These are phyloP conservation scores for Pleurotus eryngii DNA, from an alignment of 768 basidiomycete species.

Conservation along the genomic window DNA sequence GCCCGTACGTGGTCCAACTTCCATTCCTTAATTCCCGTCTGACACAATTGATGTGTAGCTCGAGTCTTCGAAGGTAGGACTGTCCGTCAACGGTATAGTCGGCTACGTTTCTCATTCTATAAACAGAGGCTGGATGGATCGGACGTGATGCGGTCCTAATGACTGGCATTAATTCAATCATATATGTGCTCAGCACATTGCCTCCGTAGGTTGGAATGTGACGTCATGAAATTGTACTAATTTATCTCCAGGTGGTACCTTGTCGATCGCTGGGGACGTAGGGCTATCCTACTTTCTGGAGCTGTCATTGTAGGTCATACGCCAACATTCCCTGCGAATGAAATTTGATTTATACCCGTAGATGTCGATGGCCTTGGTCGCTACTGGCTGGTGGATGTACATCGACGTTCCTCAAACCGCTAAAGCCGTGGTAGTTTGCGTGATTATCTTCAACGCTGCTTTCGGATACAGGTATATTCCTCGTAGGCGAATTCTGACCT, in stretches of 20 bases:
- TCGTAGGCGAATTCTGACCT: neutral
- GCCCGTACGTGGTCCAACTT: slow-evolving; percentile 58
- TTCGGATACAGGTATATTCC: slow-evolving; percentile 75
- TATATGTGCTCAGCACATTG: slow-evolving; percentile 76
- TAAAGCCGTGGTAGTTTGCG: slow-evolving; percentile 81
- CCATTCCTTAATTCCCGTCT: slow-evolving; percentile 4
- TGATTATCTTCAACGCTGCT: slow-evolving; percentile 90
- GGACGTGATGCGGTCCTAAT: slow-evolving; percentile 92
- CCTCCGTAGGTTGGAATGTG: slow-evolving; percentile 65
- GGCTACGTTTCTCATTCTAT: neutral
- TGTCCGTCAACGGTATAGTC: neutral
- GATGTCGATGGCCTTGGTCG: slow-evolving; percentile 79
- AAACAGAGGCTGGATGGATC: slow-evolving; percentile 88
- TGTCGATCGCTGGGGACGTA: slow-evolving; percentile 87
- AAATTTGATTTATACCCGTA: slow-evolving; percentile 21
- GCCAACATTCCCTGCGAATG: neutral
- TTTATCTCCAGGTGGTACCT: slow-evolving; percentile 74
- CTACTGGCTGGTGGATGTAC: slow-evolving; percentile 93
- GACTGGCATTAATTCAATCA: slow-evolving; percentile 90
- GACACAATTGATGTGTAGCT: slow-evolving; percentile 39
- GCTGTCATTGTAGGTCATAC: slow-evolving; percentile 62
- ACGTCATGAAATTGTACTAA: slow-evolving; percentile 9
- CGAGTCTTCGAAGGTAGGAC: slow-evolving; percentile 84
- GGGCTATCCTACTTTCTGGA: slow-evolving; percentile 82
- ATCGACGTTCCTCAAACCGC: slow-evolving; percentile 85